Percentiles rank a stretch among this genome's conserved stretches.
Evolutionary conservation across 495 filamentous ascomycete genomes (phyloP).

Genomic region (Neurospora cerealis): DNA sequence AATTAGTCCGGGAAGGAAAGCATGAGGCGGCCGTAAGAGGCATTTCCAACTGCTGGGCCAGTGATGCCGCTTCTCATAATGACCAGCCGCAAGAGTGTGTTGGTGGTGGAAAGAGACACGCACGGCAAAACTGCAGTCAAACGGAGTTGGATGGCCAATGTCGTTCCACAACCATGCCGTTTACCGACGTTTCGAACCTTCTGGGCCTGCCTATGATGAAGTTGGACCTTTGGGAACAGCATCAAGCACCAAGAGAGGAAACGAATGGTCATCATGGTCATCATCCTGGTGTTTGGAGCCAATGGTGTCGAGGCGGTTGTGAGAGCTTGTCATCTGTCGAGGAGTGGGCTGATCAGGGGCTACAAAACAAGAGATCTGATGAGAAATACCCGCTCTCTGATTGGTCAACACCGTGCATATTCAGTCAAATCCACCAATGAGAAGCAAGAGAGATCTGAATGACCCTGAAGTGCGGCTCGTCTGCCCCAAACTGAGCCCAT

Average conservation of each 20-base stretch:
- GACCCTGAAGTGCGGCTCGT: neutral
- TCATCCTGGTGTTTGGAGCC: neutral
- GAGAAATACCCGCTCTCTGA: constrained; percentile 17
- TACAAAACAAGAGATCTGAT: constrained; percentile 5
- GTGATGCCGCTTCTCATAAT: neutral
- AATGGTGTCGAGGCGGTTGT: neutral
- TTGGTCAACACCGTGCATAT: constrained; percentile 1
- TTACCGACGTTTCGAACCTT: neutral
- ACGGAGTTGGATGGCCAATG: neutral
- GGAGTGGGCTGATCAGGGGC: neutral
- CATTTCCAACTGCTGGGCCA: neutral
- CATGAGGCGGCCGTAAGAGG: neutral
- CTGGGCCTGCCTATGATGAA: neutral
- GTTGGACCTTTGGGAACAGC: neutral
- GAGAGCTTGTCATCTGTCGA: neutral
- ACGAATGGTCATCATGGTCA: neutral
- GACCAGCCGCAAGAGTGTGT: neutral
- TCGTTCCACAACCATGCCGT: neutral
- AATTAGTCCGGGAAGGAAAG: neutral
- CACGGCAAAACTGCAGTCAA: neutral
- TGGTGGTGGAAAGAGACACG: neutral
- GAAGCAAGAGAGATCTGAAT: neutral
- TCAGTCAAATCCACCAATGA: constrained; percentile 11
- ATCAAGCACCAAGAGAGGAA: neutral
- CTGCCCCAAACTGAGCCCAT: neutral